Conservation (phyloP, 495 filamentous ascomycete genomes). For the Penicillium roqueforti region DNA sequence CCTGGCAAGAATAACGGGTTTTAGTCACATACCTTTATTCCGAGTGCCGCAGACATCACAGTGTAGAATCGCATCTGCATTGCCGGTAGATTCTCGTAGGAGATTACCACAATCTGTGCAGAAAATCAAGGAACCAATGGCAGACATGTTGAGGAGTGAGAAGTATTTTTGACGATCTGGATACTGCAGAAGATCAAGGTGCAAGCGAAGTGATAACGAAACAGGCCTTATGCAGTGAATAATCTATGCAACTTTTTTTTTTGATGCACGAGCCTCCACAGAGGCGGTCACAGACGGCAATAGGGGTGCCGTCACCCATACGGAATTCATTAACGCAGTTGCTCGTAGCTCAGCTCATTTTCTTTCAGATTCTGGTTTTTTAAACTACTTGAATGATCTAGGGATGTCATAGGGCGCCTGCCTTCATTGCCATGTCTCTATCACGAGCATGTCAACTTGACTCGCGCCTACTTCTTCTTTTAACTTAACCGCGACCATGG, state of each 20-base stretch:
- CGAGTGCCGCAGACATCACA: conserved; percentile 83
- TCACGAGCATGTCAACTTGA: conserved; percentile 47
- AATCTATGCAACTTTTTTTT: conserved; percentile 21
- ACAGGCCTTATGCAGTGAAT: neutral
- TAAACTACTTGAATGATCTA: neutral
- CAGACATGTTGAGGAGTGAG: conserved; percentile 57
- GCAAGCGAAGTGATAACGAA: neutral
- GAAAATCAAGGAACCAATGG: conserved; percentile 87
- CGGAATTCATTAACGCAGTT: conserved; percentile 22
- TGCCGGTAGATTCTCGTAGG: conserved; percentile 72
- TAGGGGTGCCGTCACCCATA: conserved; percentile 19
- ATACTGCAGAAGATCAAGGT: neutral
- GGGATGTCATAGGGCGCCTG: conserved; percentile 20
- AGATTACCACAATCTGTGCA: conserved; percentile 92
- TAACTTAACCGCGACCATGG: conserved; percentile 34
- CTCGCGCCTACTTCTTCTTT: conserved; percentile 37
- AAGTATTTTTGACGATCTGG: neutral
- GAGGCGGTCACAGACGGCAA: conserved; percentile 38
- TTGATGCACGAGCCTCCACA: conserved; percentile 32
- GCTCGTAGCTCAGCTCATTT: conserved; percentile 8
- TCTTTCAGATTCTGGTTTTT: neutral
- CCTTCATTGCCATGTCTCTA: conserved; percentile 43
- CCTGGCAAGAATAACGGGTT: too few relatives aligned
- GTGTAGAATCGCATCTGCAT: conserved; percentile 64
- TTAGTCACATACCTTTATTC: conserved; percentile 63